Evolutionary conservation across 306 rosid species (phyloP), one percentile per base, ranked within the genome.

Genomic region (Amphicarpaea edgeworthii): DNA sequence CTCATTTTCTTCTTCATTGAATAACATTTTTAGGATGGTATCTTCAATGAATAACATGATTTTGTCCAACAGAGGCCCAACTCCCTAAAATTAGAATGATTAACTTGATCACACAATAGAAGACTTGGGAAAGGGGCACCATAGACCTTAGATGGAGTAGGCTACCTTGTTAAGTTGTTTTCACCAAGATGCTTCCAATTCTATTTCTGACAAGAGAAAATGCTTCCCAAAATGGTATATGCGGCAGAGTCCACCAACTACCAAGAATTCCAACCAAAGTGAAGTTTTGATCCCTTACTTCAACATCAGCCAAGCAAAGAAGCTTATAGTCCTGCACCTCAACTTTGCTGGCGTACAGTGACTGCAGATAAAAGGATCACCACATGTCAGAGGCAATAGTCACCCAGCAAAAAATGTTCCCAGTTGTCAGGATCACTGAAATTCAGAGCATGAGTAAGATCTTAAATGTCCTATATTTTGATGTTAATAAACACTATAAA

Each of bases 321-420:
- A 92, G 73, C 87, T 77, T 83, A 79, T 86, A 92, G 78, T 92
- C 96, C 83, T 83, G 78, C 14, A 92, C 91, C 88, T 92, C 96
- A 50, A 89, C 91, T 84, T 85, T 92, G 45, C 77, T 86, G 41
- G 97, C 97, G 32, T 88, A 88, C 37, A 85, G n/a, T 6, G 88
- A 73, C 97, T 89, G 95, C 77, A 83, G 21, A 68, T 42, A 37
- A 76, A 81, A 71, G 19, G 54, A 75, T 67, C 59, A 62, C 17
- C 19, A 21, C 24, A 53, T 37, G 41, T 81, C 67, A 84, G 63
- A 82, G 49, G 57, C 40, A 15, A 41, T 16, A 63, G 15, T 60
- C n/a, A 61, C 49, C 64, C 12, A 21, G 9, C 30, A 60, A 72
- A 68, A 68, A 78, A 46, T 21, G 42, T 47, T 51, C 41, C 49